phyloP scores from a whole-genome alignment of 805 yeast genomes.

The Suhomyces pyralidae region DNA sequence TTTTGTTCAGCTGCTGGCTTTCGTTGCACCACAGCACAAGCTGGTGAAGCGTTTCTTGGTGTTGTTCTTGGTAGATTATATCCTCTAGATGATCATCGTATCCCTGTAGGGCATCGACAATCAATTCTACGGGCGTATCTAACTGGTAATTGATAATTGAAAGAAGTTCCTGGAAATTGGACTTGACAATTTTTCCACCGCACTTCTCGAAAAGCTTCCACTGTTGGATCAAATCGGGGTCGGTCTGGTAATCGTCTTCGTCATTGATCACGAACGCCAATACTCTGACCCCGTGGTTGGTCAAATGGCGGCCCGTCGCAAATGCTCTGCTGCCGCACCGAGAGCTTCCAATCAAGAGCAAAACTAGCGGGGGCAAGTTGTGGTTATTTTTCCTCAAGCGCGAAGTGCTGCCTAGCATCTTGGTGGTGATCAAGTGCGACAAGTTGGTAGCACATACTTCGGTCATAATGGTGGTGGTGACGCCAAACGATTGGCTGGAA shows the following conservation, averaged over 20 bases:
- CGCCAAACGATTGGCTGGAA: constrained; percentile 48
- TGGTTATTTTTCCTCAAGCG: constrained; percentile 66
- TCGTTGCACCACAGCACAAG: constrained; percentile 69
- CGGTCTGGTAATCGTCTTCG: constrained; percentile 26
- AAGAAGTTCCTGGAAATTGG: constrained; percentile 36
- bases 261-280: constrained; percentile 46
- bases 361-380: constrained; percentile 75
- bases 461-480: constrained; percentile 44
- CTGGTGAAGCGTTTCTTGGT: constrained; percentile 33
- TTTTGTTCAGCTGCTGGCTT: constrained; percentile 37
- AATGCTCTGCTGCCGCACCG: constrained; percentile 72
- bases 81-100: constrained; percentile 68
- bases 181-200: constrained; percentile 63
- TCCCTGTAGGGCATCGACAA: constrained; percentile 84
- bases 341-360: constrained; percentile 70
- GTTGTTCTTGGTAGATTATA: constrained; percentile 38
- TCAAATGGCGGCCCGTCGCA: constrained; percentile 74
- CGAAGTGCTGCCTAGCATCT: constrained; percentile 62
- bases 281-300: constrained; percentile 71
- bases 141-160: constrained; percentile 41
- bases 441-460: constrained; percentile 73
- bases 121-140: constrained; percentile 74
- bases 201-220: constrained; percentile 51
- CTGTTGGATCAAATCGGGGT: constrained; percentile 48
- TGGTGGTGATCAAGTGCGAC: constrained; percentile 52